A percentile compares a stretch with the other conserved stretches of the same genome.
Conservation (phyloP, 2,329 filamentous ascomycete species). For the Epichloe baconii region DNA sequence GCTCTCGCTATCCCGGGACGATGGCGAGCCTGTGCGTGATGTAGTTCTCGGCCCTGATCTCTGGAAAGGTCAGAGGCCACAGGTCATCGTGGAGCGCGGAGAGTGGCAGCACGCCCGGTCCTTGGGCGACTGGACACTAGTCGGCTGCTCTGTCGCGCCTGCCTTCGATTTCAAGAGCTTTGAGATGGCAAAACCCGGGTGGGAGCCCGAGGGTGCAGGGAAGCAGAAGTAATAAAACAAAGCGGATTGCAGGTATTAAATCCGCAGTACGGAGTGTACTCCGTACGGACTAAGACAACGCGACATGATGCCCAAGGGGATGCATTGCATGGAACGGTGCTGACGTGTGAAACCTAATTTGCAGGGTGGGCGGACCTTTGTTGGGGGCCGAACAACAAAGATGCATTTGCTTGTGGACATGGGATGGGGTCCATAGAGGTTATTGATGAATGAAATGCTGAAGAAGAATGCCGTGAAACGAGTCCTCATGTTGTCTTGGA, state of each 20-base stretch:
- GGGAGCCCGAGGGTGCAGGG: conserved; percentile 15
- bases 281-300: not conserved
- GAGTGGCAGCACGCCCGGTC: conserved; percentile 35
- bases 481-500: no score
- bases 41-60: conserved; percentile 29
- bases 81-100: conserved; percentile 25
- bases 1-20: conserved; percentile 29
- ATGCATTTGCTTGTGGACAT: no score
- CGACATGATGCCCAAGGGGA: not conserved
- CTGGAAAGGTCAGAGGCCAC: conserved; percentile 28
- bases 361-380: no score
- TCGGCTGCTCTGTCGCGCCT: conserved; percentile 23
- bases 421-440: no score
- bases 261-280: no score
- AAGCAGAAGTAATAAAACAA: not conserved
- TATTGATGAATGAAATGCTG: no score
- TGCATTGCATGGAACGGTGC: not conserved
- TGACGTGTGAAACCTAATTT: not conserved
- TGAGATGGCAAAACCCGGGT: conserved; percentile 18
- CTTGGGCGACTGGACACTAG: conserved; percentile 34
- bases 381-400: no score
- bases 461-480: no score
- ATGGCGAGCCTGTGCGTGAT: conserved; percentile 24
- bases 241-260: not conserved
- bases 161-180: conserved; percentile 16